A percentile compares a stretch with the other conserved stretches of the same genome.
phyloP scores from a whole-genome alignment of 352 stramenopile genomes.

The Chloridella minuta region DNA sequence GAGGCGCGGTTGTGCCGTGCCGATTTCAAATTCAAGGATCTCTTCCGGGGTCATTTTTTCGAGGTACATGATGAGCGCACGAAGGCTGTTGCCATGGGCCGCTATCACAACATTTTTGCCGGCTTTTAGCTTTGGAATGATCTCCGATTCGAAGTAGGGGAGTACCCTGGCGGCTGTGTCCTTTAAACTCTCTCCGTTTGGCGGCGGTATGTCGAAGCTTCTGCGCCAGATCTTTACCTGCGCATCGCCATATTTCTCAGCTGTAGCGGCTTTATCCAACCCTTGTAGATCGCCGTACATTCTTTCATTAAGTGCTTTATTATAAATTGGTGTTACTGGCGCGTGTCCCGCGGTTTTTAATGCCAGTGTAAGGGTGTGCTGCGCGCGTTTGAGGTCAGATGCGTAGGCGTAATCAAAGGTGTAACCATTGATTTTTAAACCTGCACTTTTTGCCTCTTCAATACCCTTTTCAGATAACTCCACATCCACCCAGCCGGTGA shows the following conservation, averaged over 20 bases:
- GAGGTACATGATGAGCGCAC: conserved; percentile 87
- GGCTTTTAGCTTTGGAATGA: conserved; percentile 57
- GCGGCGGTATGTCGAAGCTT: conserved; percentile 79
- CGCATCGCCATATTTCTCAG: conserved; percentile 85
- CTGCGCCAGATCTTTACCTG: conserved; percentile 79
- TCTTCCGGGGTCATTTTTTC: conserved; percentile 76
- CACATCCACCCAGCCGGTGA: no score
- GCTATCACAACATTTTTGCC: conserved; percentile 81
- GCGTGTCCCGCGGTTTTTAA: no score
- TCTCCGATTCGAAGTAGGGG: conserved; percentile 64
- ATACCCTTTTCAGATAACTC: no score
- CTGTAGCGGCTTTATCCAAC: conserved; percentile 91
- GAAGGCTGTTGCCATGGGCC: conserved; percentile 83
- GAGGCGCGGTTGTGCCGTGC: conserved; percentile 61
- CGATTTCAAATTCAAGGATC: conserved; percentile 86
- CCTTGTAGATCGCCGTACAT: conserved; percentile 90
- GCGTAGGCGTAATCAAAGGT: no score
- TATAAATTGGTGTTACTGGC: no score
- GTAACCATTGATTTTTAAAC: no score
- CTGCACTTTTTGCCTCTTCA: no score
- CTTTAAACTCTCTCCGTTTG: conserved; percentile 34
- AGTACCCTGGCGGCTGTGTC: conserved; percentile 68
- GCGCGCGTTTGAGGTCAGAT: no score
- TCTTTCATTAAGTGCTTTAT: conserved; percentile 95
- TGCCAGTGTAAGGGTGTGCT: no score